Conservation (phyloP, 345 rosid species). For the Ceriops zippeliana region DNA sequence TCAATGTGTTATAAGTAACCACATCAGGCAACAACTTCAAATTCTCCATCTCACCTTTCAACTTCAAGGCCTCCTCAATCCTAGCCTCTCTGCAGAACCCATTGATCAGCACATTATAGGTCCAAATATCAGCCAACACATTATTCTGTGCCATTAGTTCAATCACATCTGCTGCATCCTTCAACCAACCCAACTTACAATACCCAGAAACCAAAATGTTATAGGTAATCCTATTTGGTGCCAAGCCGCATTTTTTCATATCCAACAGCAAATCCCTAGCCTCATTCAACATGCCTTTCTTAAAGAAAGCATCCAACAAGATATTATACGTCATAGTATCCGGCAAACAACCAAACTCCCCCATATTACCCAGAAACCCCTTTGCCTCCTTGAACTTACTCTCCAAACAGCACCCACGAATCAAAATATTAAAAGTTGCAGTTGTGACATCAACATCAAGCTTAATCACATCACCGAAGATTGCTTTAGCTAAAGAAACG, state of each 20-base stretch:
- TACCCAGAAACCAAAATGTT: slow-evolving; percentile 65
- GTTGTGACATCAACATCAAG: slow-evolving; percentile 49
- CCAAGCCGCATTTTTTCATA: slow-evolving; percentile 60
- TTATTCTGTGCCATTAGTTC: slow-evolving; percentile 63
- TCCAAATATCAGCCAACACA: slow-evolving; percentile 58
- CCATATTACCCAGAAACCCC: slow-evolving; percentile 50
- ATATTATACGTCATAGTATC: slow-evolving; percentile 73
- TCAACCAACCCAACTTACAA: slow-evolving; percentile 67
- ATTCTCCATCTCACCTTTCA: slow-evolving; percentile 66
- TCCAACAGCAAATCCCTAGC: slow-evolving; percentile 58
- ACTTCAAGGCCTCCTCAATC: slow-evolving; percentile 52
- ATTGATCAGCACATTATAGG: slow-evolving; percentile 61
- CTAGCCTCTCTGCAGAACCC: slow-evolving; percentile 57
- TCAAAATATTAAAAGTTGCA: slow-evolving; percentile 57
- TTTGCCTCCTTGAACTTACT: slow-evolving; percentile 50
- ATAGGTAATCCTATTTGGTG: slow-evolving; percentile 54
- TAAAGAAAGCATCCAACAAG: slow-evolving; percentile 55
- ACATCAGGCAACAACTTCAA: slow-evolving; percentile 64
- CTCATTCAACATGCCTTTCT: slow-evolving; percentile 73
- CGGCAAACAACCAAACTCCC: slow-evolving; percentile 48
- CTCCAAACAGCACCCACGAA: slow-evolving; percentile 68
- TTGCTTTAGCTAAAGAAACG: slow-evolving; percentile 39
- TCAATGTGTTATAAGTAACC: slow-evolving; percentile 74
- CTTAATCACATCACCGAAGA: slow-evolving; percentile 48
- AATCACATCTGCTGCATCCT: slow-evolving; percentile 62